These are phyloP conservation scores for Physocladia obscura DNA, from an alignment of 192 early-diverging fungal species.

Conservation along the genomic window DNA sequence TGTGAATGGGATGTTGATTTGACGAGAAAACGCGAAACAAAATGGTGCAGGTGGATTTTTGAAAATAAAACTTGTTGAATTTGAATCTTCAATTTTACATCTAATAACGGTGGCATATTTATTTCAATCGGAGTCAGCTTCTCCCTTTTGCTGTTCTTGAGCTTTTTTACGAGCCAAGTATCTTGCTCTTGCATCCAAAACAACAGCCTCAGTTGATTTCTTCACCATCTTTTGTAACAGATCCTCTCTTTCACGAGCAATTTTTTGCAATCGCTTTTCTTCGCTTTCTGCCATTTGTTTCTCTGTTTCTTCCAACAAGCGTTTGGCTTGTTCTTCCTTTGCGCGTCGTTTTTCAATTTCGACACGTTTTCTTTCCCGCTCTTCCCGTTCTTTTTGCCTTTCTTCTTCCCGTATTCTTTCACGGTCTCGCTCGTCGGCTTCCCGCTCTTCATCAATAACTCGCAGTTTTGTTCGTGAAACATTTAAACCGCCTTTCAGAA, in stretches of 20 bases:
- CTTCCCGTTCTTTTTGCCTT: slow-evolving; percentile 50
- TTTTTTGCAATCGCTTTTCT: slow-evolving; percentile 17
- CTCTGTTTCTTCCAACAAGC: slow-evolving; percentile 6
- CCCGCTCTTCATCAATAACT: slow-evolving; percentile 44
- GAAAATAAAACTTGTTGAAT: slow-evolving; percentile 15
- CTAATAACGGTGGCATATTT: no score
- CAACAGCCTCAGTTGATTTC: slow-evolving; percentile 41
- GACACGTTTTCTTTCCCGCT: slow-evolving; percentile 50
- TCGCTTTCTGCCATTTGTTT: slow-evolving; percentile 33
- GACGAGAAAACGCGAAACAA: background rate
- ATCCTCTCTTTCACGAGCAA: slow-evolving; percentile 32
- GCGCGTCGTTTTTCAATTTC: slow-evolving; percentile 49
- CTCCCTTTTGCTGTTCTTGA: background rate
- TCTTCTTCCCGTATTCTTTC: slow-evolving; percentile 36
- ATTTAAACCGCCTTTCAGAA: slow-evolving; percentile 73
- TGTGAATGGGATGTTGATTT: slow-evolving; percentile 39
- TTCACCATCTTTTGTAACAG: slow-evolving; percentile 27
- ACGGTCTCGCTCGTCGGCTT: slow-evolving; percentile 39
- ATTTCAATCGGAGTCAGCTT: slow-evolving; percentile 20
- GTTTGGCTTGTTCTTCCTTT: slow-evolving; percentile 43
- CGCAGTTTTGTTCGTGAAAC: slow-evolving; percentile 51
- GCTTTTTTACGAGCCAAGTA: slow-evolving; percentile 45
- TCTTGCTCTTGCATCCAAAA: slow-evolving; percentile 45
- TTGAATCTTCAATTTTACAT: no score
- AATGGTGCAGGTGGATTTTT: slow-evolving; percentile 20